Conservation (phyloP, 2,329 filamentous ascomycete genomes). For the Aspergillus sp. region DNA sequence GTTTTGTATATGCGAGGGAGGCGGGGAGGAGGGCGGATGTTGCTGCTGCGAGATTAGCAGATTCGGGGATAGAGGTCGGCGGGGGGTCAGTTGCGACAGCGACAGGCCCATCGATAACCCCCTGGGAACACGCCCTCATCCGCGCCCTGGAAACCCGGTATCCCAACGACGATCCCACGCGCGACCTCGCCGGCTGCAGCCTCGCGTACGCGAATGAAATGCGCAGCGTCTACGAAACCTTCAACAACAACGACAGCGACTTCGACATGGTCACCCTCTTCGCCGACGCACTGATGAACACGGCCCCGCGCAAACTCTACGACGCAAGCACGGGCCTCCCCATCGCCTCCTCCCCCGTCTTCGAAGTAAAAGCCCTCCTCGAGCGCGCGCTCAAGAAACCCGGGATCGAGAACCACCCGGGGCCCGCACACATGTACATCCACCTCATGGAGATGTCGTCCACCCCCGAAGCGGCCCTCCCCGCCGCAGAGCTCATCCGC, state of each 20-base stretch:
- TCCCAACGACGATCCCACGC: not conserved
- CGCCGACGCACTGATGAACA: conserved; percentile 68
- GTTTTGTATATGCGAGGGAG: conserved; percentile 47
- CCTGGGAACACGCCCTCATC: not conserved
- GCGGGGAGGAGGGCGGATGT: conserved; percentile 45
- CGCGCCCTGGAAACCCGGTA: not conserved
- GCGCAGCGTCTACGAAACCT: conserved; percentile 56
- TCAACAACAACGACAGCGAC: conserved; percentile 53
- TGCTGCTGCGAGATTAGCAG: too few species aligned
- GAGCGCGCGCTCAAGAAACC: conserved; percentile 58
- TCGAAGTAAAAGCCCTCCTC: conserved; percentile 62
- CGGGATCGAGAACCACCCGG: conserved; percentile 62
- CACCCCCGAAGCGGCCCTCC: conserved; percentile 64
- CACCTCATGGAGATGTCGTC: conserved; percentile 77
- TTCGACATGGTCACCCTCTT: conserved; percentile 66
- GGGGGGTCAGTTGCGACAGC: too few species aligned
- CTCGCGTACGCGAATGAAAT: conserved; percentile 63
- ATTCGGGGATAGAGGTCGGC: too few species aligned
- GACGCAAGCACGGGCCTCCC: conserved; percentile 62
- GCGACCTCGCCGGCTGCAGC: not conserved
- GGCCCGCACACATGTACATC: conserved; percentile 73
- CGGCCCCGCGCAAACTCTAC: conserved; percentile 68
- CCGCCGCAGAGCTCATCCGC: conserved; percentile 64
- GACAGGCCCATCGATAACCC: not conserved
- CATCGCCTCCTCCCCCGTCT: conserved; percentile 56